phyloP scores from a whole-genome alignment of 208 protist species.

The Borovskyia barvae region DNA sequence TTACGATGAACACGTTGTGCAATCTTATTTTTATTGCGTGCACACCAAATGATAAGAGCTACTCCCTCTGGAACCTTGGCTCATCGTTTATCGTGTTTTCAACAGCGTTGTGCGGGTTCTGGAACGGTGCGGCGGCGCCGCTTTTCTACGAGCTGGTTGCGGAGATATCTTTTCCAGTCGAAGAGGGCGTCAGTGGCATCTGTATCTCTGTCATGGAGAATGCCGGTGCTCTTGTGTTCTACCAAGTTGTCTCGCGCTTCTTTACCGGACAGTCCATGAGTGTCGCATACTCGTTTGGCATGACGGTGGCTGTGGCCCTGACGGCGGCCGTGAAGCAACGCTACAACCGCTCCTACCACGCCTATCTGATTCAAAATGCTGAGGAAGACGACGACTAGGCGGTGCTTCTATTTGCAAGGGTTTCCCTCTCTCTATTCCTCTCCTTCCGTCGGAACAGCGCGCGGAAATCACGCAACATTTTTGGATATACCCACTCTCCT shows the following conservation, averaged over 20 bases:
- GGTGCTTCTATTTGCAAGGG: too few relatives aligned
- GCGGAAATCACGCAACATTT: too few relatives aligned
- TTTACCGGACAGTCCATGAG: conserved; percentile 78
- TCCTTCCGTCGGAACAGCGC: neutral
- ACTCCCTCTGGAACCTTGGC: conserved; percentile 68
- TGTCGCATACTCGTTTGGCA: conserved; percentile 81
- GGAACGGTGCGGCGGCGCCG: conserved; percentile 83
- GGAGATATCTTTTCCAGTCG: conserved; percentile 84
- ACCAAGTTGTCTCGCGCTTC: conserved; percentile 72
- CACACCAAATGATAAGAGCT: conserved; percentile 75
- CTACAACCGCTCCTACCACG: conserved; percentile 80
- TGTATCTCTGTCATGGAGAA: conserved; percentile 84
- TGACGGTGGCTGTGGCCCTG: conserved; percentile 71
- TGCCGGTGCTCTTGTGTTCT: conserved; percentile 77
- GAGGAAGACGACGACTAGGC: conserved; percentile 11
- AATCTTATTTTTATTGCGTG: conserved; percentile 80
- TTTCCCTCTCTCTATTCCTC: neutral
- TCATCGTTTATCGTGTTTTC: conserved; percentile 67
- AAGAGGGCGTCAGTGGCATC: conserved; percentile 83
- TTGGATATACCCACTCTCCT: too few relatives aligned
- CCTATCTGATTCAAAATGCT: conserved; percentile 37
- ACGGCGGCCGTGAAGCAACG: conserved; percentile 70
- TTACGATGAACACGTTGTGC: conserved; percentile 72
- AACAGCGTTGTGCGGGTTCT: conserved; percentile 79
- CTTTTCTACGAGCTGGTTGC: conserved; percentile 87